phyloP scores from a whole-genome alignment of 371 early-diverging fungal genomes.

The Mucor velutinosus region DNA sequence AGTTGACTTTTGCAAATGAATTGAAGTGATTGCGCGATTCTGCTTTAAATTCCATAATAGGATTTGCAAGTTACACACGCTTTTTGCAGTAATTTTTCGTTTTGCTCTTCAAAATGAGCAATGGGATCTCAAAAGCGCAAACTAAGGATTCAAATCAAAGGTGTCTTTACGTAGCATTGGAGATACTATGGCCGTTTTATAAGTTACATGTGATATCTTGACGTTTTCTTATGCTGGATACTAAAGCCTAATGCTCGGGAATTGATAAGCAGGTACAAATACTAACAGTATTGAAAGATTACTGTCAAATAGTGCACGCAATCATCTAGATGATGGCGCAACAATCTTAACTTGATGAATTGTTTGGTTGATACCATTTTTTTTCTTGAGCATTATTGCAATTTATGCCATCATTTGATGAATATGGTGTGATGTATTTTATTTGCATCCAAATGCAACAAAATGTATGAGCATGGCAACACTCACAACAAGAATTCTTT shows the following conservation, averaged over 20 bases:
- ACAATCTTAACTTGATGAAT: not conserved
- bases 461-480: too few species aligned
- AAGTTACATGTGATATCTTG: too few species aligned
- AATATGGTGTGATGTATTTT: not conserved
- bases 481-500: too few species aligned
- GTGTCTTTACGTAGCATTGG: too few species aligned
- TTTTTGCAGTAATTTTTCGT: not conserved
- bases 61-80: not conserved
- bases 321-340: slow-evolving; percentile 7
- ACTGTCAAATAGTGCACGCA: not conserved
- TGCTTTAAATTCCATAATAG: not conserved
- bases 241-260: not conserved
- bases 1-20: not conserved
- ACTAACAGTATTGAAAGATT: not conserved
- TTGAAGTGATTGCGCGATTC: slow-evolving; percentile 1
- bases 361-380: not conserved
- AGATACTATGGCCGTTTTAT: too few species aligned
- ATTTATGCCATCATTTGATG: slow-evolving; percentile 1
- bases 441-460: too few species aligned
- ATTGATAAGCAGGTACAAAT: not conserved
- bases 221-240: not conserved
- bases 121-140: not conserved
- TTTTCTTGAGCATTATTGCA: not conserved
- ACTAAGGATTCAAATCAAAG: too few species aligned
- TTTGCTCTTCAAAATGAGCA: not conserved